Evolutionary conservation across 345 rosid genomes (phyloP).

Genomic region (Eucalyptus decipiens): DNA sequence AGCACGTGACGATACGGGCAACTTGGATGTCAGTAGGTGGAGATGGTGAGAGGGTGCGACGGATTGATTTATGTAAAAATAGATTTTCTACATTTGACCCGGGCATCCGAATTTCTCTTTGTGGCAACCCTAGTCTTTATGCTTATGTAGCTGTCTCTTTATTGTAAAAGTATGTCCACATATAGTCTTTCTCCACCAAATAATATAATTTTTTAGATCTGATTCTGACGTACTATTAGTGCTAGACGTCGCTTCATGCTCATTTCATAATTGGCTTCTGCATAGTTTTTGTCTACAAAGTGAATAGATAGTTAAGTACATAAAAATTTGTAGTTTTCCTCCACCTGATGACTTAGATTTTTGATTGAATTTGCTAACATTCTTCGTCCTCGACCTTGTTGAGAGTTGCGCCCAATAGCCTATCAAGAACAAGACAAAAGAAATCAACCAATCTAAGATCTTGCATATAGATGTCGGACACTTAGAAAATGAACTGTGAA

Average conservation of each 20-base stretch:
- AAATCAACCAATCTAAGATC: background rate
- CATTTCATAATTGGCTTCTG: background rate
- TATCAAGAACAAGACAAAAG: background rate
- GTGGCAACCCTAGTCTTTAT: background rate
- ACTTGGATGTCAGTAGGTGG: background rate
- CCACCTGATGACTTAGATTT: background rate
- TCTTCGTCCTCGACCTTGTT: background rate
- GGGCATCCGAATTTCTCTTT: background rate
- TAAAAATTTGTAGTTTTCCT: fast-evolving
- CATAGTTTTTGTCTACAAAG: background rate
- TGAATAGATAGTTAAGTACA: background rate
- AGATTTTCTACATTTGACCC: background rate
- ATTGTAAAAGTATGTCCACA: background rate
- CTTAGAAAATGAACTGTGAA: too few species aligned
- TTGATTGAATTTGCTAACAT: background rate
- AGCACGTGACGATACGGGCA: too few species aligned
- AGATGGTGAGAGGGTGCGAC: background rate
- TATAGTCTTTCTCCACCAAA: background rate
- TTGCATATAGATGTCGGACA: background rate
- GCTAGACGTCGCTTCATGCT: background rate
- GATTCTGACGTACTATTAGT: background rate
- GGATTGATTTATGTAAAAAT: background rate
- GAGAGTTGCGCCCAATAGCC: background rate
- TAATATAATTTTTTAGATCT: background rate
- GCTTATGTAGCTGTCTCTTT: background rate